Percentiles rank a stretch among this genome's conserved stretches.
These are phyloP conservation scores for Gremmenia infestans DNA, from an alignment of 2,329 filamentous ascomycete species.

Conservation along the genomic window DNA sequence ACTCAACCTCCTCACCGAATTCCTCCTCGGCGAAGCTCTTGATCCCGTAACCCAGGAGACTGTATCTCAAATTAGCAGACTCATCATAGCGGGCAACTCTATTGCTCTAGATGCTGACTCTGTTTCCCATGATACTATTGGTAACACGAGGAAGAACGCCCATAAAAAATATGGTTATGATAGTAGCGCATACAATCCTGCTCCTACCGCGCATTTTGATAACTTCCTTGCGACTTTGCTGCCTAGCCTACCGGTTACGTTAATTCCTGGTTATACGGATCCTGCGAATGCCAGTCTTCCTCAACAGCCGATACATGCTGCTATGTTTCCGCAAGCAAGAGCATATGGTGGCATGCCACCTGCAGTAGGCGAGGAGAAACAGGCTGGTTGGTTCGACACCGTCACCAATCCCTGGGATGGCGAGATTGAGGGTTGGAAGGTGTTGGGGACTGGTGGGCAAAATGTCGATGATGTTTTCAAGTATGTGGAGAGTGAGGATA, in stretches of 20 bases:
- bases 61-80: constrained; percentile 66
- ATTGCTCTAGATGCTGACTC: constrained; percentile 41
- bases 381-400: constrained; percentile 73
- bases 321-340: constrained; percentile 78
- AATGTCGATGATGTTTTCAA: constrained; percentile 92
- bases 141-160: constrained; percentile 32
- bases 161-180: constrained; percentile 94
- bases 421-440: constrained; percentile 82
- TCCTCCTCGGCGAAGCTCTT: constrained; percentile 76
- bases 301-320: constrained; percentile 87
- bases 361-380: constrained; percentile 32
- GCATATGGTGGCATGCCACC: constrained; percentile 52
- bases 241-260: constrained; percentile 79
- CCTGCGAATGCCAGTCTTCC: constrained; percentile 86
- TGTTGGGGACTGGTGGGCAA: constrained; percentile 85
- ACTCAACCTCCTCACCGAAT: constrained; percentile 77
- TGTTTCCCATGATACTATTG: constrained; percentile 26
- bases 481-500: constrained; percentile 74
- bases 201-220: constrained; percentile 80
- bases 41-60: constrained; percentile 54
- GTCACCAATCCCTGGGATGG: constrained; percentile 93
- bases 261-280: constrained; percentile 79
- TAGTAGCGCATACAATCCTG: constrained; percentile 77
- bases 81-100: constrained; percentile 91
- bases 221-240: constrained; percentile 75